Evolutionary conservation across 441 rosid species (phyloP).

Genomic region (Brassica balearica): DNA sequence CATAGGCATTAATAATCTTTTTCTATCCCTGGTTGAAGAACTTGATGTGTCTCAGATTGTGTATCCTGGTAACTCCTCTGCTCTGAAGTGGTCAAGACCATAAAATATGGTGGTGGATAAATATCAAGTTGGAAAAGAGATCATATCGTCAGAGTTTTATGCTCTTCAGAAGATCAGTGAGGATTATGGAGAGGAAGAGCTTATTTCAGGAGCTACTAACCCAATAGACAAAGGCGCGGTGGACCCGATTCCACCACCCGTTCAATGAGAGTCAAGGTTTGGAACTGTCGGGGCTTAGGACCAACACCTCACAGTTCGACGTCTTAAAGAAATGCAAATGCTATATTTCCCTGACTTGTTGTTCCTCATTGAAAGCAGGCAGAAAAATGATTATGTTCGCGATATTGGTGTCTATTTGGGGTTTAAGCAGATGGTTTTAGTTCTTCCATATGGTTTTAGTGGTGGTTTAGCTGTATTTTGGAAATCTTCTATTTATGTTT

Average conservation of each 20-base stretch:
- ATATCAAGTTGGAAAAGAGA: background rate
- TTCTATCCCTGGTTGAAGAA: no score
- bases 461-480: background rate
- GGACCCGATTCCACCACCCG: background rate
- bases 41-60: no score
- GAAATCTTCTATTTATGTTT: background rate
- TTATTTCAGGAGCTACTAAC: no score
- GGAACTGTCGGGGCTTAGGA: background rate
- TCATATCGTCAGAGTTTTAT: background rate
- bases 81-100: no score
- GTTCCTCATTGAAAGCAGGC: background rate
- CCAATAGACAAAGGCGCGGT: background rate
- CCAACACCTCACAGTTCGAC: background rate
- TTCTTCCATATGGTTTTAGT: background rate
- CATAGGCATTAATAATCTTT: no score
- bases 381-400: background rate
- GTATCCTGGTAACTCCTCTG: no score
- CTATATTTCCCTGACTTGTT: background rate
- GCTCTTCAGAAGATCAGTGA: background rate
- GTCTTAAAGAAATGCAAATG: background rate
- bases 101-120: background rate
- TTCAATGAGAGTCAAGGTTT: background rate
- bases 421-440: background rate
- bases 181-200: background rate
- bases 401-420: background rate